Evolutionary conservation across 2,329 filamentous ascomycete genomes (phyloP).

Genomic region (Apiospora sp.): DNA sequence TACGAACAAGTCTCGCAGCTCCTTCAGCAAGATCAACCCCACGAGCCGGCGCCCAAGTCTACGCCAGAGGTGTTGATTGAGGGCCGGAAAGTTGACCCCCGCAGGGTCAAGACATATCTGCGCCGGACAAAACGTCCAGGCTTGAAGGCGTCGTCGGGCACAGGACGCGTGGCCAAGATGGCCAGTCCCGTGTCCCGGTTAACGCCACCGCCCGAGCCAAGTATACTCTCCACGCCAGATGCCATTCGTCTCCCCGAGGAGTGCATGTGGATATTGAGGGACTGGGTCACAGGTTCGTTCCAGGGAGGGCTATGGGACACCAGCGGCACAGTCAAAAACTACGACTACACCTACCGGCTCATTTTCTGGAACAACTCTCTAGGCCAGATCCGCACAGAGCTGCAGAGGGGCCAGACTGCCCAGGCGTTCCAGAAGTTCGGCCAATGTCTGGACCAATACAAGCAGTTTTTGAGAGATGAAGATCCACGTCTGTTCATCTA

Average conservation of each 20-base stretch:
- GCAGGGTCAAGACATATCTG: constrained; percentile 9
- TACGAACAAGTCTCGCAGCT: constrained; percentile 19
- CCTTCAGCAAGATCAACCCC: not conserved
- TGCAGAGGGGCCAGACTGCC: constrained; percentile 8
- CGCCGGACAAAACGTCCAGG: constrained; percentile 22
- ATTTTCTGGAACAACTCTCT: constrained; percentile 20
- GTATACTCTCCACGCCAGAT: constrained; percentile 9
- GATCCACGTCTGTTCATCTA: constrained; percentile 17
- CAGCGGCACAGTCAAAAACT: constrained; percentile 3
- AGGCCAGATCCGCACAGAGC: not conserved
- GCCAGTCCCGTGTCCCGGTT: not conserved
- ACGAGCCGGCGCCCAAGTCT: constrained; percentile 1
- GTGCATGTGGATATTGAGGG: constrained; percentile 12
- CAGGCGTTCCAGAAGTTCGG: constrained; percentile 21
- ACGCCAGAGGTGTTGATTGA: constrained; percentile 12
- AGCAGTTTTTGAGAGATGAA: constrained; percentile 12
- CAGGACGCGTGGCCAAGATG: constrained; percentile 9
- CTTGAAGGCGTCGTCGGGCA: not conserved
- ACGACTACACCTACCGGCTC: constrained; percentile 18
- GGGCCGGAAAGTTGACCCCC: constrained; percentile 15
- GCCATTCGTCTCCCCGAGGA: constrained; percentile 15
- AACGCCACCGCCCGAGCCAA: constrained; percentile 12
- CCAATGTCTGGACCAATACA: constrained; percentile 20
- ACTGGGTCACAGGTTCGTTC: not conserved
- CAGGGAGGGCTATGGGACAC: constrained; percentile 9